Percentiles rank a stretch among this genome's conserved stretches.
phyloP scores from a whole-genome alignment of 2,329 filamentous ascomycete genomes.

The Mycosphaerella sp. region DNA sequence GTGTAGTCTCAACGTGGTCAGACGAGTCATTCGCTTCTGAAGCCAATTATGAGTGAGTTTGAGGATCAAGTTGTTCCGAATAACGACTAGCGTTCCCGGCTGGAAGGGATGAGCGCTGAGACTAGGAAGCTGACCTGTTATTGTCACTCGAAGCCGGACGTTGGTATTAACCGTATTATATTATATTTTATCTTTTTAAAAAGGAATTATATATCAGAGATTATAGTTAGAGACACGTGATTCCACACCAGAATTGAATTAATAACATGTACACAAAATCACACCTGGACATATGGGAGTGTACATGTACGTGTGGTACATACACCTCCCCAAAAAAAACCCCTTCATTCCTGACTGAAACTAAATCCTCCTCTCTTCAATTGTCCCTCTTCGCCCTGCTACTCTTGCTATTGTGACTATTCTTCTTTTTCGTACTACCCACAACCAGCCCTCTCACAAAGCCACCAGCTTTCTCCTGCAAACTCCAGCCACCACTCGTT shows the following conservation, averaged over 20 bases:
- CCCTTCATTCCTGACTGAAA: too few relatives aligned
- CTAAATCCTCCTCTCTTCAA: neutral
- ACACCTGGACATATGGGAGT: neutral
- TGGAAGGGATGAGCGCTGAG: too few relatives aligned
- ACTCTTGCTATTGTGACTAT: neutral
- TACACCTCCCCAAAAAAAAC: neutral
- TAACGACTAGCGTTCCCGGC: too few relatives aligned
- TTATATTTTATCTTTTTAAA: too few relatives aligned
- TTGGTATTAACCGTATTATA: too few relatives aligned
- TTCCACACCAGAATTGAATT: neutral
- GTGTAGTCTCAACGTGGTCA: too few relatives aligned
- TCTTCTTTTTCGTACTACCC: constrained; percentile 2
- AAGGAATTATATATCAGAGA: neutral
- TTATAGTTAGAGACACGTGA: neutral
- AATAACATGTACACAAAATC: neutral
- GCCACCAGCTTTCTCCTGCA: constrained; percentile 18
- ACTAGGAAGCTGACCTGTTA: neutral
- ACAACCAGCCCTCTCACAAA: constrained; percentile 20
- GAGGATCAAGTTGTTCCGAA: too few relatives aligned
- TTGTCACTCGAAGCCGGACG: constrained; percentile 6
- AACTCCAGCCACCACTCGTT: constrained; percentile 14
- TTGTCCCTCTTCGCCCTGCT: neutral
- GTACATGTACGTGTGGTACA: neutral
- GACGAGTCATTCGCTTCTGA: too few relatives aligned
- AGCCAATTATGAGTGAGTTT: too few relatives aligned